A percentile compares a stretch with the other conserved stretches of the same genome.
Evolutionary conservation across 2,329 filamentous ascomycete genomes (phyloP).

Genomic region (Pyricularia sp.): DNA sequence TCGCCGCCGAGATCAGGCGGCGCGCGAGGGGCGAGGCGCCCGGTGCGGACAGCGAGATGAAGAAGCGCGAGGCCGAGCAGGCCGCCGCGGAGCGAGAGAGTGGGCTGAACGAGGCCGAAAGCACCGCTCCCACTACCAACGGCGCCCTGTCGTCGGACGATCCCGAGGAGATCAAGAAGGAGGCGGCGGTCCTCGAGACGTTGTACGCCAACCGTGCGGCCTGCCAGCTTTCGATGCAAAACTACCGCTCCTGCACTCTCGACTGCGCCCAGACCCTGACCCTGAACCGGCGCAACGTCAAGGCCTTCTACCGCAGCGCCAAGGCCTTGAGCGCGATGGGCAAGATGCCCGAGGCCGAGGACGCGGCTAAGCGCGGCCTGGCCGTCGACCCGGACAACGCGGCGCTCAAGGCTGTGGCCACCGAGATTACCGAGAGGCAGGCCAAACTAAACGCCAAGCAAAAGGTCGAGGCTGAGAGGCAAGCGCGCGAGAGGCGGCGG

Average conservation of each 20-base stretch:
- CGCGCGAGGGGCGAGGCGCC: constrained; percentile 28
- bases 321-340: constrained; percentile 70
- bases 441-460: constrained; percentile 43
- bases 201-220: constrained; percentile 82
- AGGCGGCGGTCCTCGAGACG: constrained; percentile 60
- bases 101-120: constrained; percentile 18
- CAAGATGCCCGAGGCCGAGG: constrained; percentile 69
- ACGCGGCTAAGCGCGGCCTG: constrained; percentile 67
- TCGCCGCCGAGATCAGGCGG: constrained; percentile 54
- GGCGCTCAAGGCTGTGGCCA: constrained; percentile 51
- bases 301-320: constrained; percentile 83
- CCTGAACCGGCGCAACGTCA: constrained; percentile 72
- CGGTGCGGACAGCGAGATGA: constrained; percentile 1
- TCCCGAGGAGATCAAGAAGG: constrained; percentile 49
- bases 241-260: constrained; percentile 77
- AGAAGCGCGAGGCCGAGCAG: neutral
- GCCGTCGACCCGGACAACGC: constrained; percentile 62
- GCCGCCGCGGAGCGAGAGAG: neutral
- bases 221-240: constrained; percentile 79
- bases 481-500: constrained; percentile 45
- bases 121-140: constrained; percentile 16
- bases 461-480: constrained; percentile 43
- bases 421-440: constrained; percentile 45
- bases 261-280: constrained; percentile 76
- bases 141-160: constrained; percentile 35